Evolutionary conservation across 129 eudicot species (phyloP), one percentile per base, ranked within the genome.

Genomic region (Flaveria sonorensis): DNA sequence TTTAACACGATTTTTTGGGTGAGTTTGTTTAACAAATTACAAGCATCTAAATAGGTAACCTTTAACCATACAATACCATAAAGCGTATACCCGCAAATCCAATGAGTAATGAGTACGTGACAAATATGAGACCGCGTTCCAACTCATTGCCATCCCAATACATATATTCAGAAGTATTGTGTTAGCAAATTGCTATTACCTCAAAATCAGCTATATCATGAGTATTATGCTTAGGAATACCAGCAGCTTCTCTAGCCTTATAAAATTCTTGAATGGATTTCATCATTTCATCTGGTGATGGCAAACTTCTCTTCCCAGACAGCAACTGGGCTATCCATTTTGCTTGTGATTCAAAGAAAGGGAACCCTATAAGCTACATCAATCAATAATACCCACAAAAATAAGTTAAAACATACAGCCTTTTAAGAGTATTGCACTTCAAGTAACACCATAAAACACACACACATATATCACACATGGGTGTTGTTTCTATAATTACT

Each of bases 261-360:
- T 93, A 93, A 73, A 88, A 88, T 19, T 90, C 97, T 61, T 88
- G 74, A 50, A 87, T 77, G 39, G 92, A 88, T 77, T 76, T 80
- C 96, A 88, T 90, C 98, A 90, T 93, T 53, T 88, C 92, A 68
- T 81, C 96, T 79, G 75, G 43, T 79, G 96, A 83, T 72, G 98
- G 98, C 85, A 90, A 76, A 59, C 23, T 83, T 82, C 81, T 88
- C 78, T 85, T 88, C 36, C 92, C 92, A 13, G 92, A 92, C 75
- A 92, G 28, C 80, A 86, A 55, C 71, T 88, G 90, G 65, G 98
- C 92, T 76, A 92, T 85, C 98, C 98, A 92, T 82, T 69, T 88
- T 80, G 92, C 96, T 92, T 92, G 98, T 50, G 92, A 88, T 83
- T 92, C 98, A 79, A 93, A 90, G 96, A 93, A 93, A 72, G 98